Percentiles rank a stretch among this genome's conserved stretches.
Conservation (phyloP, 106 monocot genomes). For the Dendrobium nobile region DNA sequence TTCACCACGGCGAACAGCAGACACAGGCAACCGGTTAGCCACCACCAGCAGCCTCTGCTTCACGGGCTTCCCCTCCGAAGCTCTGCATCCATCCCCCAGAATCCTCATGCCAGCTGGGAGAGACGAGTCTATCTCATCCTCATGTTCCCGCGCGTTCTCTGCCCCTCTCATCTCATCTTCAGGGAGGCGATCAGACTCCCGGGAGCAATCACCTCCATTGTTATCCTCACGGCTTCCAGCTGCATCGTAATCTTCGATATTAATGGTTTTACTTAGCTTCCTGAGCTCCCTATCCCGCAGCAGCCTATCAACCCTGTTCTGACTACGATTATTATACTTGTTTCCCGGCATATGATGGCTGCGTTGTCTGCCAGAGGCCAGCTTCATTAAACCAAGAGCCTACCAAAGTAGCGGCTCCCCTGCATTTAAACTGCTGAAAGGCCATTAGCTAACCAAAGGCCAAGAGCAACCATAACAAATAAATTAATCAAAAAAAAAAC, state of each 20-base stretch:
- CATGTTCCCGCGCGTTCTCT: neutral
- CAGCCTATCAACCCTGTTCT: conserved; percentile 61
- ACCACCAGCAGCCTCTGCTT: conserved; percentile 92
- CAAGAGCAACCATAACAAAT: neutral
- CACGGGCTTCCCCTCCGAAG: conserved; percentile 26
- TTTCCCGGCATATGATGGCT: conserved; percentile 15
- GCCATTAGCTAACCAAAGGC: neutral
- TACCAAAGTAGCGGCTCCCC: conserved; percentile 10
- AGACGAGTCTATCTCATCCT: neutral
- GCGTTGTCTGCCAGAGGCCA: conserved; percentile 8
- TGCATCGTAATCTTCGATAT: neutral
- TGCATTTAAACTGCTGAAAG: conserved; percentile 13
- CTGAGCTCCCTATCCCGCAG: conserved; percentile 68
- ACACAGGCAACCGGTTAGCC: conserved; percentile 87
- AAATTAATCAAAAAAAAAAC: neutral
- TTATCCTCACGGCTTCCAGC: conserved; percentile 9
- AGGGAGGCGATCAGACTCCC: neutral
- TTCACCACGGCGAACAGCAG: conserved; percentile 75
- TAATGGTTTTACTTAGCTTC: conserved; percentile 31
- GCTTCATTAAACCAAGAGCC: conserved; percentile 19
- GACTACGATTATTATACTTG: conserved; percentile 39
- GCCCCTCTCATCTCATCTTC: neutral
- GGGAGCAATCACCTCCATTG: neutral
- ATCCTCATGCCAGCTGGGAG: conserved; percentile 6
- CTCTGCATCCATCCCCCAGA: conserved; percentile 8